phyloP scores from a whole-genome alignment of 1,284 basidiomycete genomes.

The Cryptococcus floricola region DNA sequence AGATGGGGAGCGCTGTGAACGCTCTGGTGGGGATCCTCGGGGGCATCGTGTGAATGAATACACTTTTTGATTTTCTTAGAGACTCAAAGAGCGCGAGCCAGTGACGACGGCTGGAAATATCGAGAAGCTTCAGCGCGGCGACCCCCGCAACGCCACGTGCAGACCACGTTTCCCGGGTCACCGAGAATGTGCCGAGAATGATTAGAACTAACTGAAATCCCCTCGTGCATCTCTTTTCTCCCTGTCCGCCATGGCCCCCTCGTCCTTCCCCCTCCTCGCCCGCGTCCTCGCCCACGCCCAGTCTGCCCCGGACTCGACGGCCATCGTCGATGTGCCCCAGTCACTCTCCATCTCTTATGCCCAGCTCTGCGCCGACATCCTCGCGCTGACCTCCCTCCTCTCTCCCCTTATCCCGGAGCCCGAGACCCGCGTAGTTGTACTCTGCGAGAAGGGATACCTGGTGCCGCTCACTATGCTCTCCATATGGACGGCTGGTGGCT shows the following conservation, averaged over 20 bases:
- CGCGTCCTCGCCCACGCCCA: constrained; percentile 10
- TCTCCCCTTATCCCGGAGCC: background rate
- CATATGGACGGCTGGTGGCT: constrained; percentile 33
- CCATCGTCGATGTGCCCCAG: constrained; percentile 22
- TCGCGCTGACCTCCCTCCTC: constrained; percentile 11
- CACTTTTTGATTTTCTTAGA: too few species aligned
- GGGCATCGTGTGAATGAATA: too few species aligned
- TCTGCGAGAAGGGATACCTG: constrained; percentile 32
- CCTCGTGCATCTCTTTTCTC: background rate
- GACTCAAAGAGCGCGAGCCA: too few species aligned
- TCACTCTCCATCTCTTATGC: constrained; percentile 12
- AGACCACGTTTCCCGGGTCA: background rate
- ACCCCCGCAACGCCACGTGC: background rate
- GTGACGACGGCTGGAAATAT: constrained; percentile 7
- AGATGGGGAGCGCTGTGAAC: constrained; percentile 25
- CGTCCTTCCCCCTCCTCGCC: constrained; percentile 18
- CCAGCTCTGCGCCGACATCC: constrained; percentile 19
- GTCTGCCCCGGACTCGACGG: constrained; percentile 13
- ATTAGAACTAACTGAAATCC: too few species aligned
- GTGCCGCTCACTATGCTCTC: constrained; percentile 25
- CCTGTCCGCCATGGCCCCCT: too few species aligned
- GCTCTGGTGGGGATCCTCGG: constrained; percentile 33
- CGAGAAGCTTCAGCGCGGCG: constrained; percentile 1
- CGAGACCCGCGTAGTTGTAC: constrained; percentile 23
- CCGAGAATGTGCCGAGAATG: too few species aligned